A percentile compares a stretch with the other conserved stretches of the same genome.
Conservation (phyloP, 176 grass and related monocot genomes). For the Juncus inflexus region DNA sequence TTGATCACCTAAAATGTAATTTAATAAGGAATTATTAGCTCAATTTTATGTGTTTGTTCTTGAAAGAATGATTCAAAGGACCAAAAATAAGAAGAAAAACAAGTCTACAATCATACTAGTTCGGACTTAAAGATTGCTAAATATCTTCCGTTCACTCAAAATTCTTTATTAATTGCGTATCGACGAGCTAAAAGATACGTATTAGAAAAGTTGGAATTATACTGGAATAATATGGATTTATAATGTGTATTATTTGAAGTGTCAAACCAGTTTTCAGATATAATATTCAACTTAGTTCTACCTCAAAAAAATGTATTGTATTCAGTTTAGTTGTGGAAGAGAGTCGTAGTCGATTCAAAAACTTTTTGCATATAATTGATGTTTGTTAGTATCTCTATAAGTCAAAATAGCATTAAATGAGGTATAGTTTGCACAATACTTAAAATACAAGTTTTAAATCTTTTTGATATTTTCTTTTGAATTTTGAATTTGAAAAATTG, state of each 20-base stretch:
- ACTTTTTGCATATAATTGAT: conserved; percentile 18
- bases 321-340: not conserved
- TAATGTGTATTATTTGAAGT: not conserved
- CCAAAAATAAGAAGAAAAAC: too few relatives aligned
- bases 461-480: not conserved
- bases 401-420: conserved; percentile 27
- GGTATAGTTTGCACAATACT: conserved; percentile 5
- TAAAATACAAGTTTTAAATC: conserved; percentile 1
- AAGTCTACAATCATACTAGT: too few relatives aligned
- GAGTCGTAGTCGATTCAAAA: conserved; percentile 13
- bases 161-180: conserved; percentile 17
- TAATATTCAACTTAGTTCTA: not conserved
- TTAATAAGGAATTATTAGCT: too few relatives aligned
- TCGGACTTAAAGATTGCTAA: not conserved
- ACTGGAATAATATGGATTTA: not conserved
- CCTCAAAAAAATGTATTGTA: too few relatives aligned
- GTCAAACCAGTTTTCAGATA: too few relatives aligned
- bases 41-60: too few relatives aligned
- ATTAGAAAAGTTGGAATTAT: not conserved
- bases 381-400: not conserved
- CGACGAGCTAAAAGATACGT: not conserved
- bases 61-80: too few relatives aligned
- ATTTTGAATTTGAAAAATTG: conserved; percentile 6
- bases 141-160: not conserved
- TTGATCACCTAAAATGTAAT: too few relatives aligned